Evolutionary conservation across 495 filamentous ascomycete species (phyloP), one percentile per base, ranked within the genome.

Genomic region (Chaetomium fimeti): DNA sequence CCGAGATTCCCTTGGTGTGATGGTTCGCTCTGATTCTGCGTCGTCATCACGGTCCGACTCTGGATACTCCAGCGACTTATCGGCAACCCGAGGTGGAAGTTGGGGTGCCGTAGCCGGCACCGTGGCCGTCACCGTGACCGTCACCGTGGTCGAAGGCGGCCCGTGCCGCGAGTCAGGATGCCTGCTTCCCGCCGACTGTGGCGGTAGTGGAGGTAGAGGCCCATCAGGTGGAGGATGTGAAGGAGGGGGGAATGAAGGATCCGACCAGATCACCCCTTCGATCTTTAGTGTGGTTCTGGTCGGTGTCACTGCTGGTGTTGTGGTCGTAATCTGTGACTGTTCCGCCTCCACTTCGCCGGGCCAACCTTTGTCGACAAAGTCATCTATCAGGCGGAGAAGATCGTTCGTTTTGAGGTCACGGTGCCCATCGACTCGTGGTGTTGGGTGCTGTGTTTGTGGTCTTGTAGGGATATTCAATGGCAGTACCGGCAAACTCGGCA

Each of bases 301-400:
- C 40, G 9, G 36, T 58, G 38, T 20, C 15, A 1, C 38, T 13
- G 13, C 4, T 9, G 56, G 11, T n/a, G 6, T 16, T 12, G 15
- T 6, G 13, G 56, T 54, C 27, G 13, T 8, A 11, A n/a, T 1
- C 40, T 56, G 29, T 38, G 28, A 12, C 5, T 38, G n/a, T 12
- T 36, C 18, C 12, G n/a, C 20, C 6, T 29, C 56, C 56, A 8
- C 5, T 12, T 47, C 56, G 3, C 3, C 11, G 1, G 15, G 25
- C 58, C 58, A 51, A 6, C 20, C 15, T 28, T 24, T 42, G 9
- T 56, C 52, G 22, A 47, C n/a, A 38, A 63, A 16, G 24, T 47
- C 61, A 29, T 63, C 61, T 3, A 63, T 27, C 11, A 63, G 24
- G 9, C n/a, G 27, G 24, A 56, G 42, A 16, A 63, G 51, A 6